A percentile compares a stretch with the other conserved stretches of the same genome.
Conservation (phyloP, 2,329 filamentous ascomycete genomes). For the Teratosphaeria pseudoeucalypti region DNA sequence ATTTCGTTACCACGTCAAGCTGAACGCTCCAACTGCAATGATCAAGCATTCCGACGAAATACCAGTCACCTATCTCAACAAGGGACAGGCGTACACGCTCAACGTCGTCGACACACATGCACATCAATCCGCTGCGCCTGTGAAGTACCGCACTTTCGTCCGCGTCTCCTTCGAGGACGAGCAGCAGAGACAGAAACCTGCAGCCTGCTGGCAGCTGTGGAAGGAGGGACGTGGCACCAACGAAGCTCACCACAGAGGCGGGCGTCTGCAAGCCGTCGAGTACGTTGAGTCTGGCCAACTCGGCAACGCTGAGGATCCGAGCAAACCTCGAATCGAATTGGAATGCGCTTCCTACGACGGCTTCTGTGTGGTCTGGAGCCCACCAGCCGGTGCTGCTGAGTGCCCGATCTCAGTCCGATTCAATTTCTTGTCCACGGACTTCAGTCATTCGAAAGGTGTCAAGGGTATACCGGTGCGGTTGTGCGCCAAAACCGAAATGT, state of each 20-base stretch:
- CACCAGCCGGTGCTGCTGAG: slow-evolving; percentile 61
- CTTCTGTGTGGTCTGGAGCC: slow-evolving; percentile 74
- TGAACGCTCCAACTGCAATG: slow-evolving; percentile 96
- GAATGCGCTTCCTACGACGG: slow-evolving; percentile 74
- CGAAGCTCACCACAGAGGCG: slow-evolving; percentile 86
- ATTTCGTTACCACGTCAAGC: slow-evolving; percentile 79
- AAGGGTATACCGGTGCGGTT: slow-evolving; percentile 92
- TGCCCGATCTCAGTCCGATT: slow-evolving; percentile 86
- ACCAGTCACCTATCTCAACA: slow-evolving; percentile 95
- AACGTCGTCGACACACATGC: slow-evolving; percentile 70
- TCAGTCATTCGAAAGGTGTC: slow-evolving; percentile 96
- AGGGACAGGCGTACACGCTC: slow-evolving; percentile 86
- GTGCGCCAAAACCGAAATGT: slow-evolving; percentile 74
- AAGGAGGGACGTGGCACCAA: slow-evolving; percentile 94
- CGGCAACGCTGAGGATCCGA: slow-evolving; percentile 40
- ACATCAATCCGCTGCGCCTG: slow-evolving; percentile 46
- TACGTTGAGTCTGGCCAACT: slow-evolving; percentile 62
- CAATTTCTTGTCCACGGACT: slow-evolving; percentile 97
- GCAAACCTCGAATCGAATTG: slow-evolving; percentile 38
- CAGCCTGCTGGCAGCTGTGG: slow-evolving; percentile 81
- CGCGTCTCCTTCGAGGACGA: slow-evolving; percentile 97
- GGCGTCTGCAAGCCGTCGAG: slow-evolving; percentile 88
- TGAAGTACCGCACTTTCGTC: slow-evolving; percentile 78
- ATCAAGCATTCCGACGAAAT: slow-evolving; percentile 82
- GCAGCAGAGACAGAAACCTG: slow-evolving; percentile 74